Evolutionary conservation across 306 rosid genomes (phyloP), one percentile per base, ranked within the genome.

Genomic region (Cicer judaicum): DNA sequence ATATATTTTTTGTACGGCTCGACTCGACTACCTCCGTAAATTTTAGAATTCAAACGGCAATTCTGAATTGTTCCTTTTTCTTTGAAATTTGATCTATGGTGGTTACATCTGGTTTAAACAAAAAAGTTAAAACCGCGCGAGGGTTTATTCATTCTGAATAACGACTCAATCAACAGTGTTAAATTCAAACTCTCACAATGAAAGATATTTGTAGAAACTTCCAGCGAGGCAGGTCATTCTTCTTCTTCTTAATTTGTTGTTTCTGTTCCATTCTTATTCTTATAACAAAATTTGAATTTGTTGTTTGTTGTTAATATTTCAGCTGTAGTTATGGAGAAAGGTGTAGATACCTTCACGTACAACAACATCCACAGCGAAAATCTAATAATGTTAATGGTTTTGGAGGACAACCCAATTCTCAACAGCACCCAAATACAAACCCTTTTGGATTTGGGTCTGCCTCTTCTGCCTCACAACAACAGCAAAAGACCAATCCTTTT

Each of bases 261-360:
- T 57, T 21, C n/a, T 56, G 63, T 29, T 29, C 36, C 36, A 29
- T 29, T 29, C 0, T 6, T 24, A 40, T 50, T 61, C 24, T 46
- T 53, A 8, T 72, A 71, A 6, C 57, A 5, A 40, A 14, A 8
- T 39, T 40, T 48, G 12, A 19, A 49, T 65, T 65, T 49, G 21
- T 0, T 41, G 15, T 74, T 3, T 9, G 10, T 29, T 34, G 21
- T 44, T 61, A 15, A 7, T 65, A 10, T 84, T 80, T 83, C 96
- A 93, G 97, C 64, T 93, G 98, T 64, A 82, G 68, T 34, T 91
- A 62, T 55, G 98, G 98, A 7, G 92, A 85, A n/a, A 64, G 88
- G 71, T 93, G 98, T 79, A 88, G 46, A 72, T 86, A 15, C 82
- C 61, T 82, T 41, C 98, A 93, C 59, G 87, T 6, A 16, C 68